Conservation (phyloP, 148 eudicot species). For the Nepenthes mirabilis region DNA sequence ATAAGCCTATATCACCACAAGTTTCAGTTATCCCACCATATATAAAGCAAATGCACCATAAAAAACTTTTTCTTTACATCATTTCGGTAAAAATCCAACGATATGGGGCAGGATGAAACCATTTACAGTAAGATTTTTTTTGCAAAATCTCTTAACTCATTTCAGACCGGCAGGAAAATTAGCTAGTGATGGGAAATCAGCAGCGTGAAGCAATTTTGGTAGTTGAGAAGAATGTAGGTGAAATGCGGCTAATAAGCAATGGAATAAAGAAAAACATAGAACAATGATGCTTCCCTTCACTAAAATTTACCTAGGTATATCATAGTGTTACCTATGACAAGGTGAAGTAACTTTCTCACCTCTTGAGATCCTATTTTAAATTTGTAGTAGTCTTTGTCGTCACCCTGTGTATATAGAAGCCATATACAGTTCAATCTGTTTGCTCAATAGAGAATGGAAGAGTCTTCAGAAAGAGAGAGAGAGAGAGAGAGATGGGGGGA, state of each 20-base stretch:
- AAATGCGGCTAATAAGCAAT: too few species aligned
- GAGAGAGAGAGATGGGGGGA: background rate
- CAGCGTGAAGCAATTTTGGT: too few species aligned
- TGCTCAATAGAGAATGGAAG: background rate
- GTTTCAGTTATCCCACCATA: background rate
- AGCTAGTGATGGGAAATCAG: too few species aligned
- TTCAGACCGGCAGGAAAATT: too few species aligned
- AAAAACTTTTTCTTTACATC: background rate
- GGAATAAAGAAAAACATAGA: too few species aligned
- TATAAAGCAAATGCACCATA: background rate
- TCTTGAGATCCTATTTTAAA: constrained; percentile 76
- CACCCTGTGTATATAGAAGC: constrained; percentile 47
- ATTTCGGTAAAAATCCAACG: background rate
- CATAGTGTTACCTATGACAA: too few species aligned
- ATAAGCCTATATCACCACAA: background rate
- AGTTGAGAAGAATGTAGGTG: too few species aligned
- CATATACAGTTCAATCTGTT: constrained; percentile 1
- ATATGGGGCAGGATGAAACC: background rate
- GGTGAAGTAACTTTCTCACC: constrained; percentile 22
- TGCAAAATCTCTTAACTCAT: too few species aligned
- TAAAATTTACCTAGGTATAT: too few species aligned
- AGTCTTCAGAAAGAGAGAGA: too few species aligned
- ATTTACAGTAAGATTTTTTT: background rate
- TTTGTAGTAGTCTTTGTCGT: constrained; percentile 79
- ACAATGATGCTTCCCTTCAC: too few species aligned